Conservation (phyloP, 768 basidiomycete species). For the Naematelia encephala region DNA sequence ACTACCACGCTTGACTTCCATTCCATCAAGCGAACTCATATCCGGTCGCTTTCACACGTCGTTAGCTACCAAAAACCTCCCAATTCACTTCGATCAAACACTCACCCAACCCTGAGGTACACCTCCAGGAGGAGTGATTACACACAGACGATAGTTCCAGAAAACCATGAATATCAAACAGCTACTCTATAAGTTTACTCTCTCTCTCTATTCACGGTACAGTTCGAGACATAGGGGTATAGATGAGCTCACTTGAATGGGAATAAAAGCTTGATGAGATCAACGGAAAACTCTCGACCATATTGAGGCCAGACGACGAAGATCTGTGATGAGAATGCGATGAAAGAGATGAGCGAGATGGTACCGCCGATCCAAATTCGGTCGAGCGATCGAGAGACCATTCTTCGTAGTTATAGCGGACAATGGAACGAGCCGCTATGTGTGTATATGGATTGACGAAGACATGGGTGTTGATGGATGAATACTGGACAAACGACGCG, state of each 20-base stretch:
- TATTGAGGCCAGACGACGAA: conserved; percentile 95
- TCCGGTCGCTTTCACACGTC: conserved; percentile 79
- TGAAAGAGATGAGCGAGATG: conserved; percentile 59
- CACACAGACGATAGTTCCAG: conserved; percentile 84
- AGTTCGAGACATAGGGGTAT: not conserved
- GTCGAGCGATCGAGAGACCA: not conserved
- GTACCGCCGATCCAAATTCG: conserved; percentile 47
- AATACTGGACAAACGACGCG: too few relatives aligned
- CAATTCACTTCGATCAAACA: too few relatives aligned
- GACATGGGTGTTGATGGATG: too few relatives aligned
- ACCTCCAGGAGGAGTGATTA: conserved; percentile 75
- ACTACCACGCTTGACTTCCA: conserved; percentile 86
- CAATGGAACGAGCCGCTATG: not conserved
- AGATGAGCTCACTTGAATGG: conserved; percentile 78
- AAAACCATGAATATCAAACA: conserved; percentile 69
- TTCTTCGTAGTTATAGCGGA: not conserved
- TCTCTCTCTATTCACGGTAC: not conserved
- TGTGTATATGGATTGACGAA: not conserved
- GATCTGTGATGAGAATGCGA: conserved; percentile 82
- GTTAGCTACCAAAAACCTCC: too few relatives aligned
- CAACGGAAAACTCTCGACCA: conserved; percentile 66
- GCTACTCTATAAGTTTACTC: conserved; percentile 53
- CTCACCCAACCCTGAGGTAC: conserved; percentile 76
- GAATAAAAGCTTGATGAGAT: conserved; percentile 68
- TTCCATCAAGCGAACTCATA: conserved; percentile 62